phyloP scores from a whole-genome alignment of 768 basidiomycete species.

The Tulasnella sp. region DNA sequence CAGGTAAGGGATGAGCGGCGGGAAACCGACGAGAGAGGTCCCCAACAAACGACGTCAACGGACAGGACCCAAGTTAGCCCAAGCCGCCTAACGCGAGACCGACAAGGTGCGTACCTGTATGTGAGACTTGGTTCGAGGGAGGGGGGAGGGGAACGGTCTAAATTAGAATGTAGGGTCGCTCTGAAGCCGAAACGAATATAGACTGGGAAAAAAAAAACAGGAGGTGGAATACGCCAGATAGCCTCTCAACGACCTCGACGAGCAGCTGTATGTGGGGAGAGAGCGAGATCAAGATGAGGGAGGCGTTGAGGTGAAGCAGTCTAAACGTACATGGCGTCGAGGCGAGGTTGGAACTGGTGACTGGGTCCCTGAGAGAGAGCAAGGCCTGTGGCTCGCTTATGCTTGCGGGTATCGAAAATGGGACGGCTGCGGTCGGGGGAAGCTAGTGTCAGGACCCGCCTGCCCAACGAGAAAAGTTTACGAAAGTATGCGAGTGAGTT shows the following conservation, averaged over 20 bases:
- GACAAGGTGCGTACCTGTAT: background rate
- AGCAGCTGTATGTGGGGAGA: background rate
- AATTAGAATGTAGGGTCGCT: conserved; percentile 11
- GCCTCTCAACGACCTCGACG: background rate
- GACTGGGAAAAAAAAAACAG: conserved; percentile 1
- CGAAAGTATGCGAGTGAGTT: background rate
- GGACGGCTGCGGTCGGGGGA: background rate
- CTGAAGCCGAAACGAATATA: conserved; percentile 11
- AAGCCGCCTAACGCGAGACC: background rate
- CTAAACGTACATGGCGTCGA: background rate
- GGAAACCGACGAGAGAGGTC: background rate
- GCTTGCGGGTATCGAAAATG: background rate
- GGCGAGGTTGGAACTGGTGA: background rate
- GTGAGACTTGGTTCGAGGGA: background rate
- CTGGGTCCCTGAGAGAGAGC: background rate
- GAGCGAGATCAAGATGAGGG: background rate
- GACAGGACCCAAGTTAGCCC: background rate
- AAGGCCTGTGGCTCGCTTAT: conserved; percentile 5
- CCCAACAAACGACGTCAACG: background rate
- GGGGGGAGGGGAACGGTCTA: background rate
- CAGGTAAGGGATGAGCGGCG: background rate
- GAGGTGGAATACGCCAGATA: background rate
- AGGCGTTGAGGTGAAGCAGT: background rate
- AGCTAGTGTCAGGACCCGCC: background rate
- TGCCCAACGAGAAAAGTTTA: background rate